Conservation (phyloP, 2,329 filamentous ascomycete species). For the Zymoseptoria ardabiliae region DNA sequence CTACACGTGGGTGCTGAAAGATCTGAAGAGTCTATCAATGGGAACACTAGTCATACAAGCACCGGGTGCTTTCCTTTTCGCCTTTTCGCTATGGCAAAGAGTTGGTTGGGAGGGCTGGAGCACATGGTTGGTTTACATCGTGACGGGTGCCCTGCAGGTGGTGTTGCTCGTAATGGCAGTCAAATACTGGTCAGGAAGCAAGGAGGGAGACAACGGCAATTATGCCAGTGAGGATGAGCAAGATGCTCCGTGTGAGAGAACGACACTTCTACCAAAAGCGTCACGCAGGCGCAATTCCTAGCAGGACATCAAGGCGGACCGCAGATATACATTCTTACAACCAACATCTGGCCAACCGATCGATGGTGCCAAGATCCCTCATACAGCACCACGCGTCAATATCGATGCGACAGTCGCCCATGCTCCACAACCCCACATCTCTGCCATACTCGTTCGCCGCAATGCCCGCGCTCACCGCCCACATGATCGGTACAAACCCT, state of each 20-base stretch:
- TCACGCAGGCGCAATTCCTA: not conserved
- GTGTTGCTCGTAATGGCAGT: slow-evolving; percentile 72
- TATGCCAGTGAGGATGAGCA: not conserved
- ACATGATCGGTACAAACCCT: not conserved
- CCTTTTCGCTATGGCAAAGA: slow-evolving; percentile 63
- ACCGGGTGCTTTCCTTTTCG: slow-evolving; percentile 84
- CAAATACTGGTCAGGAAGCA: slow-evolving; percentile 9
- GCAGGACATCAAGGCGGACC: not conserved
- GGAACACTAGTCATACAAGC: slow-evolving; percentile 99
- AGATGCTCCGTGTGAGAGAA: not conserved
- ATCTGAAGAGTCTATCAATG: slow-evolving; percentile 85
- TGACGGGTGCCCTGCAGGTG: slow-evolving; percentile 82
- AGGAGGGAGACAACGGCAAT: slow-evolving; percentile 1
- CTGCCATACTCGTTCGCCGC: not conserved
- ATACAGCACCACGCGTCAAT: not conserved
- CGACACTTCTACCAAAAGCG: not conserved
- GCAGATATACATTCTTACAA: not conserved
- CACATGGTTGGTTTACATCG: slow-evolving; percentile 84
- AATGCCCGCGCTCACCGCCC: not conserved
- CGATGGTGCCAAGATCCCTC: not conserved
- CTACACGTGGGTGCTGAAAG: slow-evolving; percentile 77
- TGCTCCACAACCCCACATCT: not conserved
- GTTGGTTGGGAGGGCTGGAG: slow-evolving; percentile 84
- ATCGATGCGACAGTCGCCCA: not conserved
- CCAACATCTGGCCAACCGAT: not conserved